Conservation (phyloP, 2,329 filamentous ascomycete species). For the Ophiostoma fasciatum region DNA sequence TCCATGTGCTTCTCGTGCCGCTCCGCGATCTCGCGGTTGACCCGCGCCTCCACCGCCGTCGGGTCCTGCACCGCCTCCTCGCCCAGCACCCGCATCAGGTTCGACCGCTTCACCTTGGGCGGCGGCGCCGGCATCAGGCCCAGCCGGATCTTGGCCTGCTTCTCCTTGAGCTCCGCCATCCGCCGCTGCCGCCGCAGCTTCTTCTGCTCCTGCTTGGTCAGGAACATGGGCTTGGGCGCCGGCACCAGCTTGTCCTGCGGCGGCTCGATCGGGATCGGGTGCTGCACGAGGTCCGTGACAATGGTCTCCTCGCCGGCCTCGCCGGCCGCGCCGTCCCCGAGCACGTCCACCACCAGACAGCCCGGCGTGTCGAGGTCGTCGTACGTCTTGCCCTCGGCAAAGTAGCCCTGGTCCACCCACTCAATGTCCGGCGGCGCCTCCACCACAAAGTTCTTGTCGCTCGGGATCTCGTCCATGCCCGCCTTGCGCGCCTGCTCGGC, state of each 20-base stretch:
- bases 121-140: conserved; percentile 80
- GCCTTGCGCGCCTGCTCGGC: conserved; percentile 75
- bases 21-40: conserved; percentile 84
- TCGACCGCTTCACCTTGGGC: conserved; percentile 93
- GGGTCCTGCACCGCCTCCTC: conserved; percentile 88
- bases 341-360: conserved; percentile 33
- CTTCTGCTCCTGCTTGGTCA: conserved; percentile 80
- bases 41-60: conserved; percentile 87
- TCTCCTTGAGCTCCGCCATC: conserved; percentile 87
- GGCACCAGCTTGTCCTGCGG: conserved; percentile 77
- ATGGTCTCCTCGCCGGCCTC: conserved; percentile 67
- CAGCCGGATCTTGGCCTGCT: conserved; percentile 87
- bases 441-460: conserved; percentile 81
- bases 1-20: conserved; percentile 64
- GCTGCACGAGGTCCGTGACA: conserved; percentile 81
- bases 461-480: conserved; percentile 83
- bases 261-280: conserved; percentile 79
- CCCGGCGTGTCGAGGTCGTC: conserved; percentile 48
- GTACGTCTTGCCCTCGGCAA: conserved; percentile 65
- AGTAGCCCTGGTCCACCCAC: conserved; percentile 84
- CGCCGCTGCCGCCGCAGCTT: conserved; percentile 81
- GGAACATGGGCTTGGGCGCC: conserved; percentile 73
- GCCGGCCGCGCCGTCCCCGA: background rate
- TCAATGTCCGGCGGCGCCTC: conserved; percentile 76
- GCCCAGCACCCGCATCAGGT: conserved; percentile 92